Conservation (phyloP, 106 monocot genomes). For the Dactylorhiza incarnata region DNA sequence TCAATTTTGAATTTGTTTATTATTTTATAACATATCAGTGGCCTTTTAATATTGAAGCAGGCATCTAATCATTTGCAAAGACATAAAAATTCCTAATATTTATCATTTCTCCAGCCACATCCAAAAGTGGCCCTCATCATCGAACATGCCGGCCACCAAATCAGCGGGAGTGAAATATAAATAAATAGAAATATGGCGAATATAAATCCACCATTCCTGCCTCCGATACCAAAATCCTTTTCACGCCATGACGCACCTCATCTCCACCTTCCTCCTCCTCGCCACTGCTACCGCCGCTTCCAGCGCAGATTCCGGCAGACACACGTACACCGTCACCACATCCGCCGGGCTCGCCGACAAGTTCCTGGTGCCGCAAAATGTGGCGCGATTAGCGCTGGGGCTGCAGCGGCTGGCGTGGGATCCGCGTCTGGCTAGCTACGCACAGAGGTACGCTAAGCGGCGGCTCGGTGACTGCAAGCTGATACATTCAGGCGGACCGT, state of each 20-base stretch:
- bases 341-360: background rate
- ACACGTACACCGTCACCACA: background rate
- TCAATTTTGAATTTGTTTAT: too few relatives aligned
- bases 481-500: slow-evolving; percentile 48
- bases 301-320: background rate
- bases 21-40: too few relatives aligned
- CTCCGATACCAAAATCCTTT: background rate
- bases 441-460: slow-evolving; percentile 26
- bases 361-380: slow-evolving; percentile 43
- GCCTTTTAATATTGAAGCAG: too few relatives aligned
- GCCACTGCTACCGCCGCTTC: too few relatives aligned
- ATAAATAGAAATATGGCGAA: background rate
- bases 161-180: background rate
- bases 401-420: slow-evolving; percentile 41
- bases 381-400: slow-evolving; percentile 25
- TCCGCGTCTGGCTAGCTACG: slow-evolving; percentile 34
- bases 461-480: slow-evolving; percentile 45
- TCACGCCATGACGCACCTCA: background rate
- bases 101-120: too few relatives aligned
- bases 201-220: background rate
- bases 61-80: too few relatives aligned
- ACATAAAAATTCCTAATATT: too few relatives aligned
- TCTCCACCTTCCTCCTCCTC: background rate
- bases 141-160: slow-evolving; percentile 3
- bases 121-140: background rate